Conservation (phyloP, 108 stramenopile genomes). For the Discostella stelligeroides region DNA sequence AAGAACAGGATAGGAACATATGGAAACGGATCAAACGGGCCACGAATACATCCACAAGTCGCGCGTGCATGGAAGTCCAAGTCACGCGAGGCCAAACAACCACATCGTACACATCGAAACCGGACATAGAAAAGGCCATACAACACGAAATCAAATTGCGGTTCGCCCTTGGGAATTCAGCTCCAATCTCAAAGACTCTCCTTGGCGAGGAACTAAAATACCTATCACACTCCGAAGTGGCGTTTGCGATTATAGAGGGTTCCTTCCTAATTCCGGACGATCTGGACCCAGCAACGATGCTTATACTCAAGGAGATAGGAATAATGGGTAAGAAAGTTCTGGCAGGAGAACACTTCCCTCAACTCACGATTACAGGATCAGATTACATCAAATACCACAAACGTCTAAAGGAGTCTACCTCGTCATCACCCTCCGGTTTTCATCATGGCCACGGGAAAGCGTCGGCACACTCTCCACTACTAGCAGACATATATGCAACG, state of each 20-base stretch:
- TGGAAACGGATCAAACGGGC: constrained; percentile 1
- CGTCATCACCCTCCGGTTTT: neutral
- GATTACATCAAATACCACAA: neutral
- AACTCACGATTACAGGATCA: neutral
- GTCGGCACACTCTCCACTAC: neutral
- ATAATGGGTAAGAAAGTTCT: neutral
- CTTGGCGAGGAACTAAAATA: constrained; percentile 1
- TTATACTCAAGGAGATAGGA: neutral
- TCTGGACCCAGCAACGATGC: neutral
- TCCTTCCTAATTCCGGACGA: neutral
- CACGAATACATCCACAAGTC: too few relatives aligned
- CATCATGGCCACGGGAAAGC: constrained; percentile 2
- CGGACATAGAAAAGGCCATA: neutral
- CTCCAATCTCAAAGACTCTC: neutral
- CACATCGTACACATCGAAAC: neutral
- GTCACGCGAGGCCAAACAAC: neutral
- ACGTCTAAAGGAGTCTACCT: neutral
- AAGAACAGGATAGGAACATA: neutral
- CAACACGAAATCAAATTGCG: neutral
- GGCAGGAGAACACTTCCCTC: neutral
- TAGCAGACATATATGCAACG: neutral
- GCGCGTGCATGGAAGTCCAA: too few relatives aligned
- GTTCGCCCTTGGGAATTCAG: neutral
- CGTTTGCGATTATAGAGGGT: neutral
- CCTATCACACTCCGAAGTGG: neutral